A percentile compares a stretch with the other conserved stretches of the same genome.
Evolutionary conservation across 2,329 filamentous ascomycete species (phyloP).

Genomic region (Davidsoniella australis): DNA sequence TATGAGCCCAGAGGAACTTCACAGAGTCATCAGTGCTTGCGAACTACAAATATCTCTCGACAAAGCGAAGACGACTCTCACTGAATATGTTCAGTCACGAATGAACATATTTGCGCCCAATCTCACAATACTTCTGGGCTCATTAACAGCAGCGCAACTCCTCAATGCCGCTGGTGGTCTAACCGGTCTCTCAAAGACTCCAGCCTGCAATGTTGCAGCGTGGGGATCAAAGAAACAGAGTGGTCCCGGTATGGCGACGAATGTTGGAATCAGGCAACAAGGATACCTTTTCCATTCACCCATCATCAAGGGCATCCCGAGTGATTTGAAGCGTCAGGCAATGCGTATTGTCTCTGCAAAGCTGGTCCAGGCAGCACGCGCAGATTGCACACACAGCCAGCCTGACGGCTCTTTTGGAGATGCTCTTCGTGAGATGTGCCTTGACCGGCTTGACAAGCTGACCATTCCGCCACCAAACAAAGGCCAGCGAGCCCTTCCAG

Average conservation of each 20-base stretch:
- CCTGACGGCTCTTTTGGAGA: conserved; percentile 71
- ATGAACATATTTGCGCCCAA: conserved; percentile 97
- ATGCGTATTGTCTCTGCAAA: conserved; percentile 92
- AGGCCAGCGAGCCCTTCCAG: conserved; percentile 68
- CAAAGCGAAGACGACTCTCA: conserved; percentile 69
- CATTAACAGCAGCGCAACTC: conserved; percentile 86
- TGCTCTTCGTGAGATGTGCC: conserved; percentile 63
- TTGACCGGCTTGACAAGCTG: conserved; percentile 78
- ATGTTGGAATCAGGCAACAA: conserved; percentile 77
- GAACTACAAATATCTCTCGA: conserved; percentile 80
- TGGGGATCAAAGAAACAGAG: conserved; percentile 79
- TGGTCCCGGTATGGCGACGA: conserved; percentile 68
- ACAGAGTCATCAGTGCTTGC: conserved; percentile 59
- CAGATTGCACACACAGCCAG: conserved; percentile 70
- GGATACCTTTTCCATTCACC: conserved; percentile 87
- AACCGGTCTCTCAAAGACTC: conserved; percentile 75
- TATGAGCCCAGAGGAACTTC: conserved; percentile 58
- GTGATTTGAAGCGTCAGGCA: conserved; percentile 77
- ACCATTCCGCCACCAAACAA: conserved; percentile 85
- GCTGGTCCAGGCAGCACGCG: conserved; percentile 78
- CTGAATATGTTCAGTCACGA: conserved; percentile 87
- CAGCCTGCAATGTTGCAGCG: conserved; percentile 79
- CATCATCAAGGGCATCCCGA: conserved; percentile 69
- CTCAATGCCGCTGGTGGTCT: conserved; percentile 86
- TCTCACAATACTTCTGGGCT: conserved; percentile 75